Conservation (phyloP, 805 yeast species). For the Candida berthetii region DNA sequence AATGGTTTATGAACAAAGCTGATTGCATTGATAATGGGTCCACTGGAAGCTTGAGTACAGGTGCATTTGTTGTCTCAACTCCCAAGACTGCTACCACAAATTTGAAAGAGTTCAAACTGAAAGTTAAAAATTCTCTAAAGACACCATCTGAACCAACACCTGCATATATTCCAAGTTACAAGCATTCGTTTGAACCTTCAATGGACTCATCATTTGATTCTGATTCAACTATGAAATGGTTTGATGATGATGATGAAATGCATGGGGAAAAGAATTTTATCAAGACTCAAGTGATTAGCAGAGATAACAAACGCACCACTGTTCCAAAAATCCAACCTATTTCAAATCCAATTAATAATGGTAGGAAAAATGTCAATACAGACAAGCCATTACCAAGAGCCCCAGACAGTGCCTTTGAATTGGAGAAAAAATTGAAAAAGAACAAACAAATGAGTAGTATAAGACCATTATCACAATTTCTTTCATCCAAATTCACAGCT, state of each 20-base stretch:
- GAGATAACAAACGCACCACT: not conserved
- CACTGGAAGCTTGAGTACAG: slow-evolving; percentile 17
- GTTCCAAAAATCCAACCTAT: slow-evolving; percentile 14
- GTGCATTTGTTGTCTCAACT: slow-evolving; percentile 6
- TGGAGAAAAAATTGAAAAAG: too few species aligned
- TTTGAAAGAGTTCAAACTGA: slow-evolving; percentile 17
- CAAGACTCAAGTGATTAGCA: slow-evolving; percentile 8
- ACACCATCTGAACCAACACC: not conserved
- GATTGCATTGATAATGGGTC: not conserved
- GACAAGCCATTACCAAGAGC: slow-evolving; percentile 17
- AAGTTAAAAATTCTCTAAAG: not conserved
- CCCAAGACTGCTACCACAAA: slow-evolving; percentile 12
- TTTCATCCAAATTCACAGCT: not conserved
- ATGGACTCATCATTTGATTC: not conserved
- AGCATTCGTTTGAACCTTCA: not conserved
- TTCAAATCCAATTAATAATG: slow-evolving; percentile 1
- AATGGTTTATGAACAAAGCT: slow-evolving; percentile 16
- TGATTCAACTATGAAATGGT: not conserved
- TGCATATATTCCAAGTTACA: not conserved
- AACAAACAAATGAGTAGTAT: too few species aligned
- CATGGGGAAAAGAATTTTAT: slow-evolving; percentile 3
- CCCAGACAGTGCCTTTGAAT: slow-evolving; percentile 6
- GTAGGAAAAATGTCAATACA: not conserved
- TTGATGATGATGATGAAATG: not conserved
- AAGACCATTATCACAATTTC: not conserved